Evolutionary conservation across 2,329 filamentous ascomycete genomes (phyloP).

Genomic region (Alternaria consortialis): DNA sequence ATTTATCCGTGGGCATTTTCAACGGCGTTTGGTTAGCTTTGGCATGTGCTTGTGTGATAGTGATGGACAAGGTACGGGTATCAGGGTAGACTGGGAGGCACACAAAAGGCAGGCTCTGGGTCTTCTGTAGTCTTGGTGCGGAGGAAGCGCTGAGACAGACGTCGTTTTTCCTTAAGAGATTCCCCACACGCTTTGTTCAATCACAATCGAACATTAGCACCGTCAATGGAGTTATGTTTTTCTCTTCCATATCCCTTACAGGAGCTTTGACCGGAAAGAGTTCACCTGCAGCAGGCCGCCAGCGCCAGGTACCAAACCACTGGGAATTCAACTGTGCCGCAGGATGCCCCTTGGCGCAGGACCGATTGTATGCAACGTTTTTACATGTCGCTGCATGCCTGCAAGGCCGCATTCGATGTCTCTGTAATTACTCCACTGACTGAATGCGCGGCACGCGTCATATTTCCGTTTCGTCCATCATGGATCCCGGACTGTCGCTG

Average conservation of each 20-base stretch:
- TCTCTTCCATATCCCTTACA: not conserved
- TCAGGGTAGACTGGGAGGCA: slow-evolving; percentile 7
- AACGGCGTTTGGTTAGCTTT: slow-evolving; percentile 15
- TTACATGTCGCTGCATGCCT: not conserved
- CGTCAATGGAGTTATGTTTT: slow-evolving; percentile 9
- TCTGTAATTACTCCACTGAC: not conserved
- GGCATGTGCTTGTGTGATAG: slow-evolving; percentile 18
- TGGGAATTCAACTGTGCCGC: slow-evolving; percentile 22
- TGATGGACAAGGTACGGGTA: slow-evolving; percentile 10
- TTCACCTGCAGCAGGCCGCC: slow-evolving; percentile 14
- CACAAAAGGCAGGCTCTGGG: not conserved
- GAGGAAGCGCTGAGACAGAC: not conserved
- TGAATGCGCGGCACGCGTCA: slow-evolving; percentile 11
- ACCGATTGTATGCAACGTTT: slow-evolving; percentile 1
- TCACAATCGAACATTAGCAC: slow-evolving; percentile 1
- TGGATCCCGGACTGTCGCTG: slow-evolving; percentile 41
- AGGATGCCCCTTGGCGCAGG: slow-evolving; percentile 13
- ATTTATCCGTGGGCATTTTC: slow-evolving; percentile 23
- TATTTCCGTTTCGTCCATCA: slow-evolving; percentile 11
- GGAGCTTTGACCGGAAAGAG: not conserved
- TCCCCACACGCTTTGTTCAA: slow-evolving; percentile 23
- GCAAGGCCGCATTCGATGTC: not conserved
- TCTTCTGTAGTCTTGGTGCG: not conserved
- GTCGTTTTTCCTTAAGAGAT: slow-evolving; percentile 25
- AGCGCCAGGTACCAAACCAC: slow-evolving; percentile 15